Evolutionary conservation across 2,329 filamentous ascomycete species (phyloP).

Genomic region (Aspergillus hiratsukae): DNA sequence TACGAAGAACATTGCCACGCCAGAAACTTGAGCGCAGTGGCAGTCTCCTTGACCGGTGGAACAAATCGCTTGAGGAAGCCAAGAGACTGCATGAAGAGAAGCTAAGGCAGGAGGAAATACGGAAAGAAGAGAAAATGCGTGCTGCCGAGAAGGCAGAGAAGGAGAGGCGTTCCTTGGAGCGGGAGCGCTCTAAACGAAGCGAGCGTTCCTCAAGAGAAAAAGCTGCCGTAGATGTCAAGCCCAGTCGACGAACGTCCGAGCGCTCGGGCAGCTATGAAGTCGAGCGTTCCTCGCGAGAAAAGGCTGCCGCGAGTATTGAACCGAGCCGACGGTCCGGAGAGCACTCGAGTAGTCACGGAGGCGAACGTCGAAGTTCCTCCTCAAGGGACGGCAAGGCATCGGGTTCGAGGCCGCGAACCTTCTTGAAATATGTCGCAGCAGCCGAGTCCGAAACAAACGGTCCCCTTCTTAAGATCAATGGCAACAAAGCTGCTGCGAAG

Average conservation of each 20-base stretch:
- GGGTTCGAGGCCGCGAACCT: constrained; percentile 22
- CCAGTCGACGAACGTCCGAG: constrained; percentile 13
- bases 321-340: constrained; percentile 18
- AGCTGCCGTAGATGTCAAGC: constrained; percentile 12
- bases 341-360: constrained; percentile 21
- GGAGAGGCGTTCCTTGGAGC: constrained; percentile 10
- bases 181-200: constrained; percentile 8
- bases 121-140: constrained; percentile 16
- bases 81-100: constrained; percentile 34
- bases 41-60: constrained; percentile 30
- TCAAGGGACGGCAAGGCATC: constrained; percentile 23
- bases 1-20: constrained; percentile 24
- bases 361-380: constrained; percentile 21
- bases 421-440: constrained; percentile 35
- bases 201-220: constrained; percentile 14
- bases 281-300: constrained; percentile 3
- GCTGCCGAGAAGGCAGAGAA: constrained; percentile 14
- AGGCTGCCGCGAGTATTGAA: constrained; percentile 4
- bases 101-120: constrained; percentile 17
- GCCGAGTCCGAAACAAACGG: constrained; percentile 39
- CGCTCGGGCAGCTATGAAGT: background rate
- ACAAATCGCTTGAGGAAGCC: constrained; percentile 32
- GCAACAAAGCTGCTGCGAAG: constrained; percentile 27
- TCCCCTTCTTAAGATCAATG: constrained; percentile 37
- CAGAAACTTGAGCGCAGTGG: constrained; percentile 29